Evolutionary conservation across 2,329 filamentous ascomycete species (phyloP).

Genomic region (Neopestalotiopsis clavispora): DNA sequence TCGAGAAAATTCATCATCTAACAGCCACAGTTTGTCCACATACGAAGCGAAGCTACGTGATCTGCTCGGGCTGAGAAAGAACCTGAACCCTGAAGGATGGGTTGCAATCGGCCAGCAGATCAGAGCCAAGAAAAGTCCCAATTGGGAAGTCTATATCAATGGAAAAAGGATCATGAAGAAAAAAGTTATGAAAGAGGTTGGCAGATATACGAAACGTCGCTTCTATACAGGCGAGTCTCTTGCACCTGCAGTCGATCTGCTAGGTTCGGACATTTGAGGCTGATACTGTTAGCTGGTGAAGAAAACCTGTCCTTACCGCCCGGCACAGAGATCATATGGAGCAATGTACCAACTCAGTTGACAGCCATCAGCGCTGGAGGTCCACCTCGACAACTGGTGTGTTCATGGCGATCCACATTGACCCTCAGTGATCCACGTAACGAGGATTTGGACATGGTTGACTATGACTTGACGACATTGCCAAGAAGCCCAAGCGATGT

Average conservation of each 20-base stretch:
- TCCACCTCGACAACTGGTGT: background rate
- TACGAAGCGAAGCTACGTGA: constrained; percentile 2
- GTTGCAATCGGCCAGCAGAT: background rate
- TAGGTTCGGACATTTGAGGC: too few species aligned
- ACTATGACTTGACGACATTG: background rate
- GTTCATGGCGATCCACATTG: background rate
- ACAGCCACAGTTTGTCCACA: background rate
- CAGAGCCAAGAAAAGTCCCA: background rate
- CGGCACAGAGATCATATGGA: background rate
- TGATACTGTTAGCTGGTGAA: background rate
- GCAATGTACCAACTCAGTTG: background rate
- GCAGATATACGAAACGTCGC: background rate
- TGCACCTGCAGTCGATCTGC: background rate
- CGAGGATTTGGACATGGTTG: background rate
- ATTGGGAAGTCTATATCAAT: background rate
- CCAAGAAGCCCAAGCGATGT: background rate
- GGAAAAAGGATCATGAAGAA: background rate
- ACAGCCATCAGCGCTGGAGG: background rate
- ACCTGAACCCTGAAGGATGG: background rate
- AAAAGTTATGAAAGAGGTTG: background rate
- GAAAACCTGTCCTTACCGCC: background rate
- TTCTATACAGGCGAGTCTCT: background rate
- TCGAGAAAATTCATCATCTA: too few species aligned
- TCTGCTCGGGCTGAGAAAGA: background rate
- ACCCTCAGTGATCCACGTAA: background rate